phyloP scores from a whole-genome alignment of 306 rosid species.

The Lathyrus aphaca region DNA sequence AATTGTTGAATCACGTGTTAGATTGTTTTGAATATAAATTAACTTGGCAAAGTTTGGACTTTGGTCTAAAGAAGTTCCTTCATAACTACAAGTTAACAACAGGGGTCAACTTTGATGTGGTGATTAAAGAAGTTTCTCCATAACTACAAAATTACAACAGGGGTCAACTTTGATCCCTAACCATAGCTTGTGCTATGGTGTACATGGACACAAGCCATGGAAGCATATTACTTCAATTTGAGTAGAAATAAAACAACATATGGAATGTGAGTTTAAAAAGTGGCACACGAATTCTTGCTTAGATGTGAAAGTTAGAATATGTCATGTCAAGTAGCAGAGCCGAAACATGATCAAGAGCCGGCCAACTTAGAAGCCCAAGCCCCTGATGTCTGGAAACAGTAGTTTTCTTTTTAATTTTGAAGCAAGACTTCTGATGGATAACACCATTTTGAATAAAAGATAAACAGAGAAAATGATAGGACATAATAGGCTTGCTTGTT shows the following conservation, averaged over 20 bases:
- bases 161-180: constrained; percentile 1
- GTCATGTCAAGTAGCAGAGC: constrained; percentile 7
- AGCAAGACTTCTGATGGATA: background rate
- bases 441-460: background rate
- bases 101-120: too few species aligned
- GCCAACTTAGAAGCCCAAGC: background rate
- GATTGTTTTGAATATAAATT: constrained; percentile 30
- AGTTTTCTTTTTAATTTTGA: background rate
- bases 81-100: too few species aligned
- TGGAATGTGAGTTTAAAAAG: background rate
- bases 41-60: constrained; percentile 18
- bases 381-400: background rate
- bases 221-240: background rate
- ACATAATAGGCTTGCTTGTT: background rate
- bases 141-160: background rate
- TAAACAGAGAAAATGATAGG: background rate
- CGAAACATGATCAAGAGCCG: background rate
- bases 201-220: constrained; percentile 1
- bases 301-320: background rate
- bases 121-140: constrained; percentile 6
- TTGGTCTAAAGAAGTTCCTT: constrained; percentile 25
- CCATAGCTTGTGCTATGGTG: background rate
- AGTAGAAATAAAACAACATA: background rate
- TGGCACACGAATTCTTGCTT: background rate
- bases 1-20: constrained; percentile 27